Conservation (phyloP, 192 early-diverging fungal species). For the Umbelopsis sp. region DNA sequence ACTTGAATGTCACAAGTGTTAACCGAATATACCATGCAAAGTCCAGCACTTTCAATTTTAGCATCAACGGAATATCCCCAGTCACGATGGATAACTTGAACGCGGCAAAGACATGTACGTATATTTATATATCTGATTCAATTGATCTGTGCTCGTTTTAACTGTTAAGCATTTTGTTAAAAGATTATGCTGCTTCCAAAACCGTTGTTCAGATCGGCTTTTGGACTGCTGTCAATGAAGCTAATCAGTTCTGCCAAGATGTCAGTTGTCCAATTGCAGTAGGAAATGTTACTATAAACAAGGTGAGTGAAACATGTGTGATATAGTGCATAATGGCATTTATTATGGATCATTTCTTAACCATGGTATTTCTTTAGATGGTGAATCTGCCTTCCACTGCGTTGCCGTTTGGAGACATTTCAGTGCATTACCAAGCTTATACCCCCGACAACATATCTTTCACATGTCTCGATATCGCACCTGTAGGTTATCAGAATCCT, state of each 20-base stretch:
- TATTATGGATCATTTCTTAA: neutral
- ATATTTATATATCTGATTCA: neutral
- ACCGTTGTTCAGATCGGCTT: conserved; percentile 2
- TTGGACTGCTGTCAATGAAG: conserved; percentile 16
- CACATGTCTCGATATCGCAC: conserved; percentile 27
- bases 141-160: neutral
- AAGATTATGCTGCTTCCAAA: conserved; percentile 15
- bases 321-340: neutral
- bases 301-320: neutral
- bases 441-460: conserved; percentile 1
- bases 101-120: conserved; percentile 4
- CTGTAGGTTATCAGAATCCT: conserved; percentile 36
- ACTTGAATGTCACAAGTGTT: conserved; percentile 7
- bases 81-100: neutral
- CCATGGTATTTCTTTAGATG: neutral
- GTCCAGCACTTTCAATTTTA: neutral
- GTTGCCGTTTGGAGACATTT: conserved; percentile 33
- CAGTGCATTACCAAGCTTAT: conserved; percentile 3
- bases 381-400: conserved; percentile 5
- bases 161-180: neutral
- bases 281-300: neutral
- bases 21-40: conserved; percentile 1
- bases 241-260: conserved; percentile 7
- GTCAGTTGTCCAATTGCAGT: neutral
- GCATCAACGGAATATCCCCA: neutral